phyloP scores from a whole-genome alignment of 164 flowering plant species.

The Dillenia turbinata region DNA sequence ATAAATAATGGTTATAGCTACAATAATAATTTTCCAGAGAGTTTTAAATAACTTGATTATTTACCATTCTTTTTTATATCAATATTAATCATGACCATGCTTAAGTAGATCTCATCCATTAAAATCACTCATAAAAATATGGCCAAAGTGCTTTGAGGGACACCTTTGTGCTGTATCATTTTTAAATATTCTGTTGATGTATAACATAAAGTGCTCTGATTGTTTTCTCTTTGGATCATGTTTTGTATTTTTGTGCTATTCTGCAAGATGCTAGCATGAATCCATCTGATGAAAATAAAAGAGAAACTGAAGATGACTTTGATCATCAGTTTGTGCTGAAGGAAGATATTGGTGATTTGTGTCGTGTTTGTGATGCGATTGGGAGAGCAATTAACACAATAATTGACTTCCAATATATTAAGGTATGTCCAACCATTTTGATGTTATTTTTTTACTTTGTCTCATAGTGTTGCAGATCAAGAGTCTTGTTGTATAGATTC shows the following conservation, averaged over 20 bases:
- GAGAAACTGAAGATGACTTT: constrained; percentile 16
- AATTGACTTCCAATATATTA: constrained; percentile 35
- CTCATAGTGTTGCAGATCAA: too few species aligned
- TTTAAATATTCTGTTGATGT: neutral
- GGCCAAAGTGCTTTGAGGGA: too few species aligned
- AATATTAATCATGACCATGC: too few species aligned
- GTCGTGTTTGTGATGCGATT: constrained; percentile 34
- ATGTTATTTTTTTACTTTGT: constrained; percentile 6
- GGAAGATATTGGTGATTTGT: constrained; percentile 42
- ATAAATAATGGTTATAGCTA: too few species aligned
- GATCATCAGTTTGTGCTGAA: constrained; percentile 32
- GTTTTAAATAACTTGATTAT: too few species aligned
- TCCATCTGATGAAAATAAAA: constrained; percentile 8
- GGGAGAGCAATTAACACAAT: constrained; percentile 29
- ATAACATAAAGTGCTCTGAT: neutral
- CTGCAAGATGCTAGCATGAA: constrained; percentile 17
- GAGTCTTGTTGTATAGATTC: neutral
- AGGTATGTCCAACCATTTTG: constrained; percentile 18
- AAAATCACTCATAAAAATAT: too few species aligned
- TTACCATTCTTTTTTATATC: too few species aligned
- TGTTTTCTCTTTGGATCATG: neutral
- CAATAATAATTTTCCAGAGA: too few species aligned
- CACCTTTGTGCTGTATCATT: neutral
- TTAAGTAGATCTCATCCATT: too few species aligned
- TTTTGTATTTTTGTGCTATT: constrained; percentile 6